Evolutionary conservation across 1,284 basidiomycete genomes (phyloP), one percentile per base, ranked within the genome.

Genomic region (Cerioporus squamosus): DNA sequence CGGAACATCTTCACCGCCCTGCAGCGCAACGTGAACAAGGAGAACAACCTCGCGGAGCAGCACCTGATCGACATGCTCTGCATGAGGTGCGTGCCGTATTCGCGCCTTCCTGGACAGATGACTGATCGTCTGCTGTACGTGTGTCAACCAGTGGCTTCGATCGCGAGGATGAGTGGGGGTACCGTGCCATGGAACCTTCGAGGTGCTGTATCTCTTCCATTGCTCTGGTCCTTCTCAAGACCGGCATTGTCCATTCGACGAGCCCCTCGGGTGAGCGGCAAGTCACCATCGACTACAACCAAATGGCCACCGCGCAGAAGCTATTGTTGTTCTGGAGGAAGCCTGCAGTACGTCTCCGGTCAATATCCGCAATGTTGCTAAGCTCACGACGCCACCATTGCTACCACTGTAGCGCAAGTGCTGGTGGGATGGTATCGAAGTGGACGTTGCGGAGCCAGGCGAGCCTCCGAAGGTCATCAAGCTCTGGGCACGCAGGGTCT

Each of bases 61-160:
- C 97, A 99, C 78, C 80, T 99, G 65, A 99, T 99, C 76, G 97
- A 99, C 78, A 99, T 99, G 97, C 83, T 99, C 55, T 99, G 97
- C 79, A 98, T 98, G 95, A 97, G 94, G 95, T 95, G 72, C 60
- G 82, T 70, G 45, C 43, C 36, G 38, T 10, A 10, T 54, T 10
- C 20, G 17, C 18, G 36, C 26, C 9, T 20, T 14, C 20, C 10
- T 40, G 40, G 26, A 40, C 20, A 52, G 42, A 47, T 44, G 44
- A 51, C 49, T 36, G 50, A 42, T 45, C 53, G 36, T 48, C 20
- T 54, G 60, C 42, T 47, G 43, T 51, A 31, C 45, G n/a, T 38
- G 26, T 54, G 44, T 22, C 43, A 9, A 53, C 9, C 31, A 97
- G 95, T 75, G 97, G 97, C 20, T 99, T 99, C 73, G 87, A 96